These are phyloP conservation scores for Coriaria nepalensis DNA, from an alignment of 306 rosid genomes.

Conservation along the genomic window DNA sequence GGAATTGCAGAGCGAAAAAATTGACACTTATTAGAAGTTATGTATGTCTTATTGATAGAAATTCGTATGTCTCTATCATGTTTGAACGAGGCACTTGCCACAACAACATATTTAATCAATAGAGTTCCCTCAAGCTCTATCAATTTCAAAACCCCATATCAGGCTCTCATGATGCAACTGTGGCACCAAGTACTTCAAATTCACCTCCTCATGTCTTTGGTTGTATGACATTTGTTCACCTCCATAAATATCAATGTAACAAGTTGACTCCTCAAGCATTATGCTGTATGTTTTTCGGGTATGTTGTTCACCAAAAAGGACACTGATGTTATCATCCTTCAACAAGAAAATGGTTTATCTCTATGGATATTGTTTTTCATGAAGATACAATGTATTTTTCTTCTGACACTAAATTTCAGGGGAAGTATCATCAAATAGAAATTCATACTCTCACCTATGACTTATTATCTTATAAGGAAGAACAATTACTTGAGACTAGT, in stretches of 20 bases:
- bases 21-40: background rate
- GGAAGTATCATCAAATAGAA: background rate
- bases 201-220: constrained; percentile 1
- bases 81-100: too few relatives aligned
- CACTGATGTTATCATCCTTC: background rate
- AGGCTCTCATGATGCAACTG: background rate
- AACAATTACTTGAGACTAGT: too few relatives aligned
- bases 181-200: background rate
- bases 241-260: background rate
- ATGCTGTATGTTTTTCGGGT: background rate
- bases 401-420: background rate
- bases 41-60: background rate
- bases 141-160: background rate
- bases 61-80: background rate
- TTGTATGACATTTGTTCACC: background rate
- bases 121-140: background rate
- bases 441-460: background rate
- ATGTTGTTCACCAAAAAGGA: background rate
- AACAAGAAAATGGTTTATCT: background rate
- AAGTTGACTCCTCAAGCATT: background rate
- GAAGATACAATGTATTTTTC: background rate
- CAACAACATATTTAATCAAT: background rate
- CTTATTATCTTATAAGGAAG: too few relatives aligned
- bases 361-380: constrained; percentile 4
- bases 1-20: background rate